These are phyloP conservation scores for Tolypocladium guangdongense DNA, from an alignment of 2,329 filamentous ascomycete genomes.

Conservation along the genomic window DNA sequence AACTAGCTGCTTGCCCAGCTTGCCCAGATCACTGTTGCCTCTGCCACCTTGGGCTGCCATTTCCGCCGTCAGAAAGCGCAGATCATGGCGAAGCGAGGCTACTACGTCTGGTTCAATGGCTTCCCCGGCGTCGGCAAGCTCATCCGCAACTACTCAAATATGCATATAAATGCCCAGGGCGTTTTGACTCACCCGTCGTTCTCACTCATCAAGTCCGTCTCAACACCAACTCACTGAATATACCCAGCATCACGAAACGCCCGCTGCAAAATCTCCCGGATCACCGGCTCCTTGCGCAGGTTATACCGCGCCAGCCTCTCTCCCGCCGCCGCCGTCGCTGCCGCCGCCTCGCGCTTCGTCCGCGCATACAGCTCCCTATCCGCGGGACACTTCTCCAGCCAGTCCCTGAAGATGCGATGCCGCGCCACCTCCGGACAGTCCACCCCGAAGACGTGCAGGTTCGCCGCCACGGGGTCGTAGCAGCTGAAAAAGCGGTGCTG, in stretches of 20 bases:
- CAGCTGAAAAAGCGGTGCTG: constrained; percentile 34
- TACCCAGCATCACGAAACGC: constrained; percentile 7
- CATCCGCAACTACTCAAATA: constrained; percentile 4
- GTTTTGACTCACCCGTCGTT: too few relatives aligned
- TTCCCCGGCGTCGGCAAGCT: constrained; percentile 20
- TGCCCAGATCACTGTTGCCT: too few relatives aligned
- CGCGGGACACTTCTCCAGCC: constrained; percentile 21
- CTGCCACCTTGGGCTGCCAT: background rate
- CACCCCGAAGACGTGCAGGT: constrained; percentile 38
- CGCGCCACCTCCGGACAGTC: constrained; percentile 27
- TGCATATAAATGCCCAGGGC: too few relatives aligned
- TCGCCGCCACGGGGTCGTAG: constrained; percentile 24
- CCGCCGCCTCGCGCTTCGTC: constrained; percentile 25
- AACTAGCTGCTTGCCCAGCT: too few relatives aligned
- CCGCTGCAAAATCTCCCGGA: constrained; percentile 23
- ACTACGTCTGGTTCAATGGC: constrained; percentile 20
- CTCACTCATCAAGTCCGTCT: too few relatives aligned
- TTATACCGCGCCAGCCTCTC: constrained; percentile 28
- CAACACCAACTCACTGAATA: background rate
- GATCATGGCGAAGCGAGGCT: background rate
- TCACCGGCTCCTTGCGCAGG: constrained; percentile 24
- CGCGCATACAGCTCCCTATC: constrained; percentile 28
- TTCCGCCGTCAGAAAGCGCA: background rate
- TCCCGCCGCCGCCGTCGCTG: constrained; percentile 13
- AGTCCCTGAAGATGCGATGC: constrained; percentile 31